phyloP scores from a whole-genome alignment of 768 basidiomycete genomes.

The Agaricus sinodeliciosus region DNA sequence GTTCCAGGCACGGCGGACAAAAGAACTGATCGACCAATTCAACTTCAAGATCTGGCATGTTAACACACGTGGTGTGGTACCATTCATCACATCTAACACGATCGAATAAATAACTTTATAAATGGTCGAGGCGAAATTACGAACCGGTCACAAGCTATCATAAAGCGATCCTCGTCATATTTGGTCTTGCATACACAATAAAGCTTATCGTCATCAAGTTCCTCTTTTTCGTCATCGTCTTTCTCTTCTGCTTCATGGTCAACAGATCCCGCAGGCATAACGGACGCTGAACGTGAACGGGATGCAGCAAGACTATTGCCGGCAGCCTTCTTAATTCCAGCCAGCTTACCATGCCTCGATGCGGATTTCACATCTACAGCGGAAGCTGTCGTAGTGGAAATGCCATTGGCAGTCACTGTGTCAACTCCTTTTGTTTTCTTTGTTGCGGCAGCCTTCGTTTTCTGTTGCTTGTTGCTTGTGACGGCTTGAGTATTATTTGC shows the following conservation, averaged over 20 bases:
- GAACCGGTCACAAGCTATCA: slow-evolving; percentile 92
- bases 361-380: slow-evolving; percentile 20
- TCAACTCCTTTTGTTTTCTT: slow-evolving; percentile 3
- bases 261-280: slow-evolving; percentile 44
- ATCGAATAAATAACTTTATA: neutral
- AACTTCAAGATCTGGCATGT: slow-evolving; percentile 73
- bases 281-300: slow-evolving; percentile 67
- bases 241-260: slow-evolving; percentile 34
- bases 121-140: slow-evolving; percentile 19
- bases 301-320: slow-evolving; percentile 24
- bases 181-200: slow-evolving; percentile 86
- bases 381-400: slow-evolving; percentile 6
- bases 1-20: slow-evolving; percentile 72
- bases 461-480: slow-evolving; percentile 6
- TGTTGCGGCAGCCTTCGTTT: neutral
- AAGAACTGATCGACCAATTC: slow-evolving; percentile 92
- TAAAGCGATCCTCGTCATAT: slow-evolving; percentile 82
- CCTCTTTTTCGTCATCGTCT: slow-evolving; percentile 40
- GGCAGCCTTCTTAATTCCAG: slow-evolving; percentile 14
- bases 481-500: slow-evolving; percentile 15
- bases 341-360: slow-evolving; percentile 13
- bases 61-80: slow-evolving; percentile 86
- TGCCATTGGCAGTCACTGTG: slow-evolving; percentile 11
- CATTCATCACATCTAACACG: slow-evolving; percentile 79
- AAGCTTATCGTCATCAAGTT: slow-evolving; percentile 58